A percentile compares a stretch with the other conserved stretches of the same genome.
Evolutionary conservation across 495 filamentous ascomycete species (phyloP).

Genomic region (Hypoxylon fragiforme): DNA sequence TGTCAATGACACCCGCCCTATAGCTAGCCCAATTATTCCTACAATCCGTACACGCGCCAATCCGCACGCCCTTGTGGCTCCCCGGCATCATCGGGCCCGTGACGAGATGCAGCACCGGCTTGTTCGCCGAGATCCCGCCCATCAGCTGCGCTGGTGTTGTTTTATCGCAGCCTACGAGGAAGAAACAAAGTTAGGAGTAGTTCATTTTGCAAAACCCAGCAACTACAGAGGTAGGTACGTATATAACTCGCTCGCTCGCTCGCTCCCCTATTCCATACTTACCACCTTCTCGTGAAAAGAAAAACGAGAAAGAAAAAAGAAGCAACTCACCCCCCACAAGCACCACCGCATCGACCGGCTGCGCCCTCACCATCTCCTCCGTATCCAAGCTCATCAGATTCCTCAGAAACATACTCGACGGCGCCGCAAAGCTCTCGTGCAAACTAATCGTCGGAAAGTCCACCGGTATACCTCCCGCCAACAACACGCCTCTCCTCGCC

Average conservation of each 20-base stretch:
- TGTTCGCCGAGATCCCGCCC: constrained; percentile 71
- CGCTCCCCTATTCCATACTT: background rate
- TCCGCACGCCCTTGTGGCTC: constrained; percentile 57
- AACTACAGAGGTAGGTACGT: too few species aligned
- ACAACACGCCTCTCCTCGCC: constrained; percentile 62
- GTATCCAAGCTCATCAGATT: constrained; percentile 76
- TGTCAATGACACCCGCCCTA: constrained; percentile 61
- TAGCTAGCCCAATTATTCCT: constrained; percentile 69
- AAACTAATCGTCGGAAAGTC: constrained; percentile 71
- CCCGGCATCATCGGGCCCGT: constrained; percentile 73
- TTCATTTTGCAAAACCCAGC: too few species aligned
- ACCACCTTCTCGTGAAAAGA: background rate
- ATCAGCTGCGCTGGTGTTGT: constrained; percentile 70
- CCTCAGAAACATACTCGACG: constrained; percentile 69
- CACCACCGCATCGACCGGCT: constrained; percentile 65
- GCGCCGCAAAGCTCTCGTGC: constrained; percentile 63
- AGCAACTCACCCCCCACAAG: constrained; percentile 61
- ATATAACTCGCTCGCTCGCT: background rate
- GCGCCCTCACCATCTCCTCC: constrained; percentile 69
- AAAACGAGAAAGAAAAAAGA: background rate
- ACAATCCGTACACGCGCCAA: constrained; percentile 71
- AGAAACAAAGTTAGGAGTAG: too few species aligned
- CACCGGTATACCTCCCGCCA: constrained; percentile 62
- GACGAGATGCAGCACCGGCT: constrained; percentile 63
- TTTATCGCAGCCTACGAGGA: constrained; percentile 72